Conservation (phyloP, 768 basidiomycete species). For the Amanita subjunquillea region DNA sequence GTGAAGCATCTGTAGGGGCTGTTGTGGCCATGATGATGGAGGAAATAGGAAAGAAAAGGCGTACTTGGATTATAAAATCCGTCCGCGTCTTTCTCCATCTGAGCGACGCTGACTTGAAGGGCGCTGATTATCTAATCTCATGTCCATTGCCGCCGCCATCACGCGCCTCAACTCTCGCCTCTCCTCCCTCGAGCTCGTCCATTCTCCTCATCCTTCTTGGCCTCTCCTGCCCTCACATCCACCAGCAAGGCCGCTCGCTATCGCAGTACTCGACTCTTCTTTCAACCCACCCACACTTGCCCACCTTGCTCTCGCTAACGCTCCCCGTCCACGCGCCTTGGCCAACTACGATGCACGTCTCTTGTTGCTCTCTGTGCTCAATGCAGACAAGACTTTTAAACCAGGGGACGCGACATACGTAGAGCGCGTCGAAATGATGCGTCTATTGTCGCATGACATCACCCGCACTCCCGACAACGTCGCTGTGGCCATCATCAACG, state of each 20-base stretch:
- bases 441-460: conserved; percentile 46
- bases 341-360: conserved; percentile 61
- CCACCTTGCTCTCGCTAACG: conserved; percentile 67
- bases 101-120: conserved; percentile 1
- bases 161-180: background rate
- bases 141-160: background rate
- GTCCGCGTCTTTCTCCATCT: conserved; percentile 68
- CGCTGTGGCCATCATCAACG: conserved; percentile 76
- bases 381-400: conserved; percentile 74
- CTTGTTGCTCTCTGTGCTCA: conserved; percentile 74
- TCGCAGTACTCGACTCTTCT: conserved; percentile 82
- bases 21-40: background rate
- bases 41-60: background rate
- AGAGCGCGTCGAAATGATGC: conserved; percentile 88
- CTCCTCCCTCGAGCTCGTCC: conserved; percentile 35
- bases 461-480: conserved; percentile 30
- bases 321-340: conserved; percentile 17
- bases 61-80: conserved; percentile 67
- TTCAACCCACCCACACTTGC: conserved; percentile 90
- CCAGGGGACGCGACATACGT: conserved; percentile 59
- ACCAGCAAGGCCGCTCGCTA: conserved; percentile 22
- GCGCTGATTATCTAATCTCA: conserved; percentile 8
- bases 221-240: conserved; percentile 31
- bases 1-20: background rate
- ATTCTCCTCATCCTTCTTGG: conserved; percentile 54